Evolutionary conservation across 2,329 filamentous ascomycete genomes (phyloP).

Genomic region (Trichoderma guizhouense): DNA sequence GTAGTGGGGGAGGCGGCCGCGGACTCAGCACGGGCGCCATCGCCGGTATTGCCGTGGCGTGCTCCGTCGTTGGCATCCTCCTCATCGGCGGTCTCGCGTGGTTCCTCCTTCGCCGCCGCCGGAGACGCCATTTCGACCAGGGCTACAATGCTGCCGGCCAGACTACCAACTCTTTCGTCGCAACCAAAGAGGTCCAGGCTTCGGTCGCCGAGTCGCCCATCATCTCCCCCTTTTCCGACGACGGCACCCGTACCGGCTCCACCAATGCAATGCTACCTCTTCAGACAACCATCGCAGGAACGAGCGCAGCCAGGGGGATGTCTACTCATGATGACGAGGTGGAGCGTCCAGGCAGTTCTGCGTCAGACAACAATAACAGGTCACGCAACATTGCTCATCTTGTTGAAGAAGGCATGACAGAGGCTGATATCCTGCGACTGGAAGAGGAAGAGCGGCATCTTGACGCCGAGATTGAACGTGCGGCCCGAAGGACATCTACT

Average conservation of each 20-base stretch:
- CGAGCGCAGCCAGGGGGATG: not conserved
- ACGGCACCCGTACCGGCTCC: constrained; percentile 22
- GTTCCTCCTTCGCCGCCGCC: constrained; percentile 44
- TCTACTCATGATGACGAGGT: not conserved
- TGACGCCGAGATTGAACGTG: constrained; percentile 54
- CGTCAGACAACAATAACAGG: constrained; percentile 30
- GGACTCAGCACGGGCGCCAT: constrained; percentile 41
- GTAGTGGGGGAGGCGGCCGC: constrained; percentile 8
- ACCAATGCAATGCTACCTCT: not conserved
- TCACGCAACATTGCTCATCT: constrained; percentile 47
- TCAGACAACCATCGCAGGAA: not conserved
- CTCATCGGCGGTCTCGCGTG: constrained; percentile 40
- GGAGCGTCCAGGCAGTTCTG: constrained; percentile 24
- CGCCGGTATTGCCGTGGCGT: constrained; percentile 46
- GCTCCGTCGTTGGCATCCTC: constrained; percentile 36
- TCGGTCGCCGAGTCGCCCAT: constrained; percentile 39
- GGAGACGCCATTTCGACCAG: constrained; percentile 21
- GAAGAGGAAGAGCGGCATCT: constrained; percentile 58
- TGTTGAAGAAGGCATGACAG: constrained; percentile 60
- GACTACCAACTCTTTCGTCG: constrained; percentile 38
- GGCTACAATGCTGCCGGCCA: constrained; percentile 20
- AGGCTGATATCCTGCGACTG: constrained; percentile 51
- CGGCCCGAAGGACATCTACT: constrained; percentile 24
- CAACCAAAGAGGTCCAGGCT: constrained; percentile 44
- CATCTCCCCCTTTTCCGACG: constrained; percentile 42